These are phyloP conservation scores for Lichtheimia corymbifera DNA, from an alignment of 371 early-diverging fungal genomes.

Conservation along the genomic window DNA sequence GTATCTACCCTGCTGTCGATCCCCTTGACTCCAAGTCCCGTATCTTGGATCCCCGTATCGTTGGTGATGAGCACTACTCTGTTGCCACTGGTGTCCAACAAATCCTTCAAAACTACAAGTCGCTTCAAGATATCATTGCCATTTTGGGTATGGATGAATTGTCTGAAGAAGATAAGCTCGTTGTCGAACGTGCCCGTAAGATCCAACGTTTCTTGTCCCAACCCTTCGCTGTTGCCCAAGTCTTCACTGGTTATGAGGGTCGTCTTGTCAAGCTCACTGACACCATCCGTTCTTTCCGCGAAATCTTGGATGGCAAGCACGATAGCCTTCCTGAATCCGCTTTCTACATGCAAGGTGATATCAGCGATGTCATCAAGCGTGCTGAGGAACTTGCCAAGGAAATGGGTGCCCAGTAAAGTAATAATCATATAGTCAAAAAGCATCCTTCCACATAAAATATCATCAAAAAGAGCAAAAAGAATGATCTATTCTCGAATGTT, in stretches of 20 bases:
- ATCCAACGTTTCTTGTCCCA: conserved; percentile 95
- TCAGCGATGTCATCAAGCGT: conserved; percentile 93
- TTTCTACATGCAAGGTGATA: conserved; percentile 98
- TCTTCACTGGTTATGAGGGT: conserved; percentile 96
- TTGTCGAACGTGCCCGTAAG: conserved; percentile 92
- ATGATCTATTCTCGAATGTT: not conserved
- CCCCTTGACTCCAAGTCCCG: conserved; percentile 98
- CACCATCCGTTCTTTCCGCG: conserved; percentile 93
- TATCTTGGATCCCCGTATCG: conserved; percentile 95
- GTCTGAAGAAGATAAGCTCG: conserved; percentile 95
- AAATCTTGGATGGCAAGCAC: conserved; percentile 94
- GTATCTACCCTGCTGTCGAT: conserved; percentile 99
- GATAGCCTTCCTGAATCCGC: conserved; percentile 89
- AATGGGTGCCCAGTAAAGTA: conserved; percentile 41
- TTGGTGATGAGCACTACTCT: conserved; percentile 92
- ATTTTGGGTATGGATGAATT: conserved; percentile 96
- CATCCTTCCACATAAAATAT: not conserved
- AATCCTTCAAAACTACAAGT: conserved; percentile 95
- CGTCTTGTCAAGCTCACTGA: conserved; percentile 88
- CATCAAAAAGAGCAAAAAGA: not conserved
- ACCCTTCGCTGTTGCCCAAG: conserved; percentile 93
- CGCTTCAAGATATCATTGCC: conserved; percentile 96
- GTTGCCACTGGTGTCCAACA: conserved; percentile 92
- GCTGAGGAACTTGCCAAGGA: conserved; percentile 87
- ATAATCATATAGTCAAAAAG: not conserved